phyloP scores from a whole-genome alignment of 2,329 filamentous ascomycete genomes.

The Daldinia sp. region DNA sequence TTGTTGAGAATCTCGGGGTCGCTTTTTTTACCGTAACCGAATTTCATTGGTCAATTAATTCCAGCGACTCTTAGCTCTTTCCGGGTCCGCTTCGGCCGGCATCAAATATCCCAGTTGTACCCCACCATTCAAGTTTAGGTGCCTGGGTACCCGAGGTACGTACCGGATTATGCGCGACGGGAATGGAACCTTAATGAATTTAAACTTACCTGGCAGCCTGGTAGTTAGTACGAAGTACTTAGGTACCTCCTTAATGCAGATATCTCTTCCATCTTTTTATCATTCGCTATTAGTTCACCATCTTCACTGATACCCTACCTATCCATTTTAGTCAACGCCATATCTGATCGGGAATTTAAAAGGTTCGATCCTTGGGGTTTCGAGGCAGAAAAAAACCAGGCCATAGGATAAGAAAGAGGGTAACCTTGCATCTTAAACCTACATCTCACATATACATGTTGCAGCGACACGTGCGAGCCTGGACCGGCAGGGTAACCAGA shows the following conservation, averaged over 20 bases:
- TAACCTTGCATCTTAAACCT: constrained; percentile 23
- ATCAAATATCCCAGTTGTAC: constrained; percentile 33
- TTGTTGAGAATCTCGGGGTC: constrained; percentile 44
- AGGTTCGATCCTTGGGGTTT: constrained; percentile 33
- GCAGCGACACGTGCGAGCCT: constrained; percentile 60
- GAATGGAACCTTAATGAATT: not conserved
- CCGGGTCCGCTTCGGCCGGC: constrained; percentile 42
- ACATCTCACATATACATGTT: constrained; percentile 58
- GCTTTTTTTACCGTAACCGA: constrained; percentile 42
- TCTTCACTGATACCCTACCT: constrained; percentile 31
- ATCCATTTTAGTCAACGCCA: constrained; percentile 30
- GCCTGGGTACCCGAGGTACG: not conserved
- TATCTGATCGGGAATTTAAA: constrained; percentile 44
- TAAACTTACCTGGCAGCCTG: too few species aligned
- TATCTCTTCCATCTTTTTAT: constrained; percentile 22
- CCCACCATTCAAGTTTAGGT: constrained; percentile 16
- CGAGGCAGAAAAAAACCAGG: constrained; percentile 18
- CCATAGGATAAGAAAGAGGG: constrained; percentile 19
- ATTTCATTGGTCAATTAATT: constrained; percentile 41
- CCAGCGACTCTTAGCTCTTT: constrained; percentile 26
- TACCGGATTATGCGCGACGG: not conserved
- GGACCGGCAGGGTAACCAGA: constrained; percentile 51
- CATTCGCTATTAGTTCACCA: constrained; percentile 17
- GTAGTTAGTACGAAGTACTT: not conserved
- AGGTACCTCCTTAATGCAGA: constrained; percentile 7